These are phyloP conservation scores for Thielaviopsis ethacetica DNA, from an alignment of 2,329 filamentous ascomycete genomes.

Conservation along the genomic window DNA sequence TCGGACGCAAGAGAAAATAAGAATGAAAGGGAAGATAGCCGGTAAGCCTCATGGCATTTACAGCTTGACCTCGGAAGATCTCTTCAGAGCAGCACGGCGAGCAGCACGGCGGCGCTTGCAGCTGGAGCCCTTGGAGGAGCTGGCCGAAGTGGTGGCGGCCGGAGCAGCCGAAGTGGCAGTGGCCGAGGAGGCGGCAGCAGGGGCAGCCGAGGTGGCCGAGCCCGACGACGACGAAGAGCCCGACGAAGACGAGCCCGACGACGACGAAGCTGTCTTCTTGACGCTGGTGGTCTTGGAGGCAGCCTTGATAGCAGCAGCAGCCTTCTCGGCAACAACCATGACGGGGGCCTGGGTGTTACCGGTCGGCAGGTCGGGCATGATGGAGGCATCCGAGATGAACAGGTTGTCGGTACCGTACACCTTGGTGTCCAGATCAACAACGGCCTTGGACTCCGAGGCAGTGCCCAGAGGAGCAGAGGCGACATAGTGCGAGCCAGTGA, in stretches of 20 bases:
- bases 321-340: conserved; percentile 48
- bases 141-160: background rate
- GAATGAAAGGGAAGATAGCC: conserved; percentile 8
- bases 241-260: background rate
- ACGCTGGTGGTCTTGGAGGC: background rate
- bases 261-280: background rate
- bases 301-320: conserved; percentile 22
- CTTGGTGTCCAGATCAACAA: conserved; percentile 46
- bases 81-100: background rate
- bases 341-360: conserved; percentile 52
- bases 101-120: conserved; percentile 7
- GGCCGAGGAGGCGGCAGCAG: background rate
- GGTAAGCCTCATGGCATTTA: background rate
- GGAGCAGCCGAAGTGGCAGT: background rate
- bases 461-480: conserved; percentile 12
- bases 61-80: background rate
- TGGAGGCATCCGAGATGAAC: conserved; percentile 50
- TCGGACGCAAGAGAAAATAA: conserved; percentile 11
- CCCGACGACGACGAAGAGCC: background rate
- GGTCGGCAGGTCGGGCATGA: conserved; percentile 52
- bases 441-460: conserved; percentile 31
- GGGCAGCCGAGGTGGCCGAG: background rate
- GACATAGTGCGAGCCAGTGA: conserved; percentile 42
- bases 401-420: conserved; percentile 54
- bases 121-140: background rate